These are phyloP conservation scores for Pseudogymnoascus sp. DNA, from an alignment of 2,329 filamentous ascomycete genomes.

Conservation along the genomic window DNA sequence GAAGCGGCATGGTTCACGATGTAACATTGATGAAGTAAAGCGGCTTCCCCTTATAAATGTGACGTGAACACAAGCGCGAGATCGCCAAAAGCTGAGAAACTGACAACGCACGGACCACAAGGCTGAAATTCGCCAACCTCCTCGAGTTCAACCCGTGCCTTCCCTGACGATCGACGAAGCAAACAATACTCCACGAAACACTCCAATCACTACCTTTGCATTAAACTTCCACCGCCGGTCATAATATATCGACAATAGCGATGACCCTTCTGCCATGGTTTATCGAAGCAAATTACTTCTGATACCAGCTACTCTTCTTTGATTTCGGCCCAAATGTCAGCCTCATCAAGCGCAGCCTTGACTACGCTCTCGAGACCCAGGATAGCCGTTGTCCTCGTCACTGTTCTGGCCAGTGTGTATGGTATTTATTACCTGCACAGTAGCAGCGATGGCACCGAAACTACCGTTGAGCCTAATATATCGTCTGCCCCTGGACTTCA, in stretches of 20 bases:
- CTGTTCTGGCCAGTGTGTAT: slow-evolving; percentile 49
- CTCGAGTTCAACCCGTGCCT: neutral
- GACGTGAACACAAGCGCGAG: neutral
- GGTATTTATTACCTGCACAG: slow-evolving; percentile 53
- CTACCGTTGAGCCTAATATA: slow-evolving; percentile 2
- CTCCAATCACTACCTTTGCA: neutral
- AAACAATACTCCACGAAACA: neutral
- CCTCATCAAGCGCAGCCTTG: slow-evolving; percentile 43
- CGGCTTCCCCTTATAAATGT: neutral
- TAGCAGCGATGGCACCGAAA: slow-evolving; percentile 23
- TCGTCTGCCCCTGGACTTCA: slow-evolving; percentile 37
- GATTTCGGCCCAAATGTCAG: slow-evolving; percentile 22
- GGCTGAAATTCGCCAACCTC: slow-evolving; percentile 6
- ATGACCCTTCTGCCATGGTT: neutral
- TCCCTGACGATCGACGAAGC: neutral
- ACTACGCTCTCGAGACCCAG: slow-evolving; percentile 46
- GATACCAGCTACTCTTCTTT: neutral
- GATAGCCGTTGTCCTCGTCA: slow-evolving; percentile 48
- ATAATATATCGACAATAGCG: neutral
- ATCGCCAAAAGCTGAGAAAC: neutral
- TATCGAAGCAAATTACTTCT: neutral
- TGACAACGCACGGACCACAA: neutral
- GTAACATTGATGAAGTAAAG: neutral
- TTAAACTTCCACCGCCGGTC: neutral
- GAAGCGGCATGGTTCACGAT: neutral